Base-by-base conservation (phyloP, 2,329 filamentous ascomycete species). In the Calonectria pauciramosa region DNA sequence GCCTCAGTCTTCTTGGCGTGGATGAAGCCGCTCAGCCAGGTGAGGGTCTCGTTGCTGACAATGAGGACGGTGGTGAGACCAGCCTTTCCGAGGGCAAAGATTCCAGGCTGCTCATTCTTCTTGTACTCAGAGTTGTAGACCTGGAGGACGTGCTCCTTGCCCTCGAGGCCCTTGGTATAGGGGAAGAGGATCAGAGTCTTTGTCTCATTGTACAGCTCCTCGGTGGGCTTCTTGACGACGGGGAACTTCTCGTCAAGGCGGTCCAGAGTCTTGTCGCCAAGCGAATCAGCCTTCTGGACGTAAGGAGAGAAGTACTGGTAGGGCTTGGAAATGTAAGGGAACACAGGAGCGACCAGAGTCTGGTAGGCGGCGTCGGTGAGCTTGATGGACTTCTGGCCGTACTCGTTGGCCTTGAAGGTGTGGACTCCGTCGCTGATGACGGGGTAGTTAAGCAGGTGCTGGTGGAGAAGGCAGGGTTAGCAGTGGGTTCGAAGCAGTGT, bases 391-490 rank as follows among this genome's bases (percentile, higher is more conserved):
- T 93, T 96, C 85, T 95, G 93, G 83, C 95, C 96, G 83, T 95
- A 93, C 66, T 95, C 93, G 87, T 96, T 95, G 83, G 91, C 88
- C 86, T 96, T 95, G 90, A 97, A 93, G 83, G 92, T 93, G 75
- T 91, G 88, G 86, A 98, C 92, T 82, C 93, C 88, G 85, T 98
- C 95, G 83, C 91, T 92, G 83, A 98, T 91, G 78, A 97, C 86
- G 51, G 96, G 96, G 86, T 98, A 98, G 78, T 93, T 93, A 80
- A 93, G 90, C 77, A 98, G 90, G 84, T 98, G 96, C 95, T 98
- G 56, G 56, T 20, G 38, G 8, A 44, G 52, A 80, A 44, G 14
- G 30, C 5, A 56, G n/a, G 28, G 59, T 73, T 51, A 73, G 71
- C 56, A 51, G 54, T 36, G 52, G 20, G 47, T 26, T 26, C 30